Conservation (phyloP, 805 yeast species). For the Candida namnaoensis region DNA sequence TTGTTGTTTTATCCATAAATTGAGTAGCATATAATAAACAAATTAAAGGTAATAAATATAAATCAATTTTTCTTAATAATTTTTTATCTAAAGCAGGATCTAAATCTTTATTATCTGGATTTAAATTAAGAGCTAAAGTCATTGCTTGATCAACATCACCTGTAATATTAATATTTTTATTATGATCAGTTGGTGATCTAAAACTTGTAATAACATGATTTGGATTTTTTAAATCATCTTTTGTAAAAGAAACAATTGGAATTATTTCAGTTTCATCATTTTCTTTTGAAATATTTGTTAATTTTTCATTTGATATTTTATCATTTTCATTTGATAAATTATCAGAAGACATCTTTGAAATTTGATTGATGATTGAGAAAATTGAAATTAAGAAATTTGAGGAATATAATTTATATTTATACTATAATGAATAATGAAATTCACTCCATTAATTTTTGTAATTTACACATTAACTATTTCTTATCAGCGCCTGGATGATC, state of each 20-base stretch:
- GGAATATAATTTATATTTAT: too few species aligned
- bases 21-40: slow-evolving; percentile 25
- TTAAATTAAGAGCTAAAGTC: slow-evolving; percentile 25
- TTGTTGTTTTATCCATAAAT: slow-evolving; percentile 32
- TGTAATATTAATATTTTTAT: slow-evolving; percentile 14
- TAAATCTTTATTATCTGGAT: slow-evolving; percentile 5
- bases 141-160: slow-evolving; percentile 39
- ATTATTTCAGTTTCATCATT: background rate
- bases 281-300: background rate
- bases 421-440: too few species aligned
- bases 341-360: too few species aligned
- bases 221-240: background rate
- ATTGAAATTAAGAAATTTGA: too few species aligned
- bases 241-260: background rate
- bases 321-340: too few species aligned
- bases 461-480: too few species aligned
- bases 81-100: slow-evolving; percentile 21
- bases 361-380: too few species aligned
- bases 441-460: too few species aligned
- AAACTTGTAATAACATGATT: slow-evolving; percentile 9
- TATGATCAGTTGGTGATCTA: slow-evolving; percentile 17
- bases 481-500: too few species aligned
- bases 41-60: slow-evolving; percentile 27
- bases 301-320: too few species aligned
- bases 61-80: slow-evolving; percentile 29